Evolutionary conservation across 2,329 filamentous ascomycete species (phyloP), one percentile per base, ranked within the genome.

Genomic region (Alternaria sp.): DNA sequence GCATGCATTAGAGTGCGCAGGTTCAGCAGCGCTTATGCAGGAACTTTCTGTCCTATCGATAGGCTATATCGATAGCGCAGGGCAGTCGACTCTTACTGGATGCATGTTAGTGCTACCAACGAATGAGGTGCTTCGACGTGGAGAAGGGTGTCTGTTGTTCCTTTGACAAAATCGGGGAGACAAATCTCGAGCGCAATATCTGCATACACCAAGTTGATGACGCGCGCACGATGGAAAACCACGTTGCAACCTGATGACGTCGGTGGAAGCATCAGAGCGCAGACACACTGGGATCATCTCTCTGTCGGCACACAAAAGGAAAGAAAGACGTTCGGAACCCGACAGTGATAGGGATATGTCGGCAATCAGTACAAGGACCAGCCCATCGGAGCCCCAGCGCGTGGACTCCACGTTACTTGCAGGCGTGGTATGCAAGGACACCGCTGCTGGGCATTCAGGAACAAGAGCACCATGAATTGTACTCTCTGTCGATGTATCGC

Each of bases 1-100:
- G 38, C 51, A 36, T 49, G 28, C 52, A 20, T 49, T 34, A 44
- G 51, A 36, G 28, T 30, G n/a, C 45, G 48, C 46, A 63, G 52
- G 36, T 2, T 49, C n/a, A 63, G 65, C 59, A 64, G 57, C 55
- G 50, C 67, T 67, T 66, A 67, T 64, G 63, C 63, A 65, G 45
- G 56, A 55, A 50, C 51, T 43, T 50, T 25, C 59, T 18, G 32
- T 32, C 57, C 56, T 65, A 65, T 68, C 61, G 62, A 69, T 64
- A 66, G 60, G 16, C 32, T 49, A 25, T 54, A 56, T 50, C 57
- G 57, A 59, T 59, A 59, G 57, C 44, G 41, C 60, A 43, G 46
- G 40, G 36, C 36, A 30, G 38, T 41, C 22, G 48, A 5, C 30
- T 53, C 46, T 32, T 36, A 53, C 40, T 53, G 48, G 48, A 57